Base-by-base conservation (phyloP, 1,139 yeast genomes). In the Protomyces arabidopsidicola region DNA sequence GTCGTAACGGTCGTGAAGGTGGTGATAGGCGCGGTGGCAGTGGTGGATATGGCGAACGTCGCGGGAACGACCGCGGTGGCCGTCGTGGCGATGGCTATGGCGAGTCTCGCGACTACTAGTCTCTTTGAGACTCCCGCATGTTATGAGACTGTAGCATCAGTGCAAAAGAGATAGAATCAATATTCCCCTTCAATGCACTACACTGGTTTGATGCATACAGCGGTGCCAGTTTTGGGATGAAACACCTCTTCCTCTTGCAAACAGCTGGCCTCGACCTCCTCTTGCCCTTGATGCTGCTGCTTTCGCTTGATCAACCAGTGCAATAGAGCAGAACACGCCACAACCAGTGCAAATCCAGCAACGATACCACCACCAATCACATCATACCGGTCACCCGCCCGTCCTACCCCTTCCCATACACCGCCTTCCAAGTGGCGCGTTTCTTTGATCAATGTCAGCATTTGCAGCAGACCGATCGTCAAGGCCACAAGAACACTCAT, bases 31-130 rank as follows among this genome's bases (percentile, higher is more conserved):
- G 58, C 18, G 55, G 54, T 24, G 53, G 48, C 18, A 38, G 24
- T 16, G 39, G 55, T 2, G 50, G 61, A 20, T 35, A 27, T 9
- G 27, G 36, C 60, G 78, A 78, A 63, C 69, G 76, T 57, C 71
- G 77, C 52, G 75, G 36, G 27, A 45, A 22, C 20, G 45, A 42
- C 16, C 18, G 48, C 10, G 45, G 45, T 16, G 56, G 63, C 18
- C 36, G 48, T 34, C 52, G 36, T 22, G 52, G 48, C 8, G 63
- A 54, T 39, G 63, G 63, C 36, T n/a, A 55, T 14, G 31, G 31
- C 31, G 31, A 27, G 6, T 27, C 31, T 27, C 31, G 31, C 5
- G 56, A 53, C 9, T 42, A 42, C 48, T 42, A 42, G 48, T 27
- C 6, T 8, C 4, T 27, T 24, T 27, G 31, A 27, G 8, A 5